These are phyloP conservation scores for Datura wrightii DNA, from an alignment of 257 asterid genomes.

Conservation along the genomic window DNA sequence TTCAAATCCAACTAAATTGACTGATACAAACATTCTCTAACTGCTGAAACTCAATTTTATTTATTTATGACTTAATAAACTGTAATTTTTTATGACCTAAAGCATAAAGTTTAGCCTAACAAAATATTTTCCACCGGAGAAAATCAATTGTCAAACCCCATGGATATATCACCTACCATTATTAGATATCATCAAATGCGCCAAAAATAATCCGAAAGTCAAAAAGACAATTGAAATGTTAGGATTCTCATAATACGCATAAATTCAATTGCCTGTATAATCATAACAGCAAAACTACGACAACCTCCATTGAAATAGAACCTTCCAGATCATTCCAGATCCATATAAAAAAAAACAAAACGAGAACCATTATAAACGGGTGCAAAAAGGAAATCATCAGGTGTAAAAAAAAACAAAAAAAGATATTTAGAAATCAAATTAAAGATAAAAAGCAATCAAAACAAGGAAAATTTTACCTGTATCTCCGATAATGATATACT, in stretches of 20 bases:
- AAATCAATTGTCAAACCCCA: neutral
- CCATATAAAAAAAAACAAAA: neutral
- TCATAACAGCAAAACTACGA: neutral
- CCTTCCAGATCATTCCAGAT: conserved; percentile 15
- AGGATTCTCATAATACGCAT: neutral
- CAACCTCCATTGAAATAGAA: neutral
- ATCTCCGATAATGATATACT: conserved; percentile 78
- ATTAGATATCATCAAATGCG: neutral
- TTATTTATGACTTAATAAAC: neutral
- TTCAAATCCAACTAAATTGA: neutral
- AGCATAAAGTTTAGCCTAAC: neutral
- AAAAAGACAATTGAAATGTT: neutral
- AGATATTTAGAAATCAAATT: neutral
- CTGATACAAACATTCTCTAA: neutral
- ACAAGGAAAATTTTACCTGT: conserved; percentile 44
- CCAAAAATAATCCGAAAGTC: neutral
- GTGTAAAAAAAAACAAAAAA: neutral
- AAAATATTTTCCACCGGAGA: neutral
- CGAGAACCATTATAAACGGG: neutral
- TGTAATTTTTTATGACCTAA: neutral
- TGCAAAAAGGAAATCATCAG: neutral
- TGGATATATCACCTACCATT: neutral
- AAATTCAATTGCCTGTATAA: neutral
- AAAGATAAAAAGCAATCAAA: neutral
- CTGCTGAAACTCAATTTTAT: neutral